Conservation (phyloP, 1,284 basidiomycete species). For the Trichosporon asahii region DNA sequence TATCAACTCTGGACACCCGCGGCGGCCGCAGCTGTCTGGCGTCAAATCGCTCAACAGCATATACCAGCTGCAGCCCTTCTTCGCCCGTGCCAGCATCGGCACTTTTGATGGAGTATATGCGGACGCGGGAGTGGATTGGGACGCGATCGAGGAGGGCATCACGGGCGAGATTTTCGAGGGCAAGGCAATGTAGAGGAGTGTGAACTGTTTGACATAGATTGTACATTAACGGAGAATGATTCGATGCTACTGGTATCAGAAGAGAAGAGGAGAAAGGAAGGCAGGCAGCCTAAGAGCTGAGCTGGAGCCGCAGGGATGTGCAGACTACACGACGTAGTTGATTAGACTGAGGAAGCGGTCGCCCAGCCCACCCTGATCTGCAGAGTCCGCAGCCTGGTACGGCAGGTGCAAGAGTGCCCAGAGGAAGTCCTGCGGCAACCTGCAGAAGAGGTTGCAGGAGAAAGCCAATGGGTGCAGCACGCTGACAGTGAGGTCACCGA, state of each 20-base stretch:
- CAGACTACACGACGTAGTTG: not conserved
- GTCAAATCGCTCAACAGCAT: constrained; percentile 73
- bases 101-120: constrained; percentile 86
- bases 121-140: constrained; percentile 71
- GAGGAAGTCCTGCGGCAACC: not conserved
- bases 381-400: too few species aligned
- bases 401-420: not conserved
- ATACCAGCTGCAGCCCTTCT: constrained; percentile 77
- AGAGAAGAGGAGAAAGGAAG: too few species aligned
- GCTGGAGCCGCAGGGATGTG: not conserved
- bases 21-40: constrained; percentile 67
- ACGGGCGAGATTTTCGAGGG: constrained; percentile 81
- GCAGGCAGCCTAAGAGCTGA: too few species aligned
- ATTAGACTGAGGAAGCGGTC: not conserved
- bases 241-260: too few species aligned
- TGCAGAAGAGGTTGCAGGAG: not conserved
- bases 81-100: constrained; percentile 78
- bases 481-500: not conserved
- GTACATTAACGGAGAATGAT: not conserved
- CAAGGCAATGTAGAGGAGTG: not conserved
- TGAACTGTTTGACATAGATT: not conserved
- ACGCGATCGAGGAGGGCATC: constrained; percentile 72
- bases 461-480: not conserved
- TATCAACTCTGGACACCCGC: constrained; percentile 49
- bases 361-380: not conserved